Percentiles rank a stretch among this genome's conserved stretches.
Conservation (phyloP, 1,284 basidiomycete species). For the Ceratobasidium sp. region DNA sequence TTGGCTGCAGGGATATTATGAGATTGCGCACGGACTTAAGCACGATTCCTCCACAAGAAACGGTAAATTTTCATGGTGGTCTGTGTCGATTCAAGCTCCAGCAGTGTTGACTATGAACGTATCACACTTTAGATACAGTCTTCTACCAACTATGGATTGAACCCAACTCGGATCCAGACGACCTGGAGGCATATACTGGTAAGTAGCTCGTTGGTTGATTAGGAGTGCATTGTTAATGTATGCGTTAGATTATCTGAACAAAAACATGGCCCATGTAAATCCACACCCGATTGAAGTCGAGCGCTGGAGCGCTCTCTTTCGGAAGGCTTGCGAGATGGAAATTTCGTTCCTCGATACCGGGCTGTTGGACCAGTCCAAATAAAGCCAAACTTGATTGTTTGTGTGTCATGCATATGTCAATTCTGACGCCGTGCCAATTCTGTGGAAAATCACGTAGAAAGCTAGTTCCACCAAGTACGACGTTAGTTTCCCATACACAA, state of each 20-base stretch:
- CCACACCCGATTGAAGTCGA: slow-evolving; percentile 3
- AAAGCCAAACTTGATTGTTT: too few species aligned
- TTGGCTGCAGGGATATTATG: background rate
- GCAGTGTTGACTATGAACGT: too few species aligned
- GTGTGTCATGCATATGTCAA: too few species aligned
- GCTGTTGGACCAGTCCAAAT: background rate
- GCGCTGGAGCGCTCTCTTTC: slow-evolving; percentile 6
- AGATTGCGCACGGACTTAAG: background rate
- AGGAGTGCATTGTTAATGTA: background rate
- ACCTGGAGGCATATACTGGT: background rate
- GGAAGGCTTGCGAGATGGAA: slow-evolving; percentile 4
- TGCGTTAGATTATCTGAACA: background rate
- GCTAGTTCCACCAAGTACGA: too few species aligned
- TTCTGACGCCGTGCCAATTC: too few species aligned
- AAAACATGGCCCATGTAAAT: background rate
- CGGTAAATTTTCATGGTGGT: background rate
- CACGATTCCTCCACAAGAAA: background rate
- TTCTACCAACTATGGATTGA: slow-evolving; percentile 6
- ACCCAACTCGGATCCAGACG: background rate
- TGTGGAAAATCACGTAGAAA: too few species aligned
- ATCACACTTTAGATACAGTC: background rate
- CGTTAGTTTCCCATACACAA: too few species aligned
- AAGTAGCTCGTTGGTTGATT: background rate
- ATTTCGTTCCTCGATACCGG: background rate
- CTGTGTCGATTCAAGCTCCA: too few species aligned